phyloP scores from a whole-genome alignment of 176 grass and related monocot species.

The Elaeis guineensis region DNA sequence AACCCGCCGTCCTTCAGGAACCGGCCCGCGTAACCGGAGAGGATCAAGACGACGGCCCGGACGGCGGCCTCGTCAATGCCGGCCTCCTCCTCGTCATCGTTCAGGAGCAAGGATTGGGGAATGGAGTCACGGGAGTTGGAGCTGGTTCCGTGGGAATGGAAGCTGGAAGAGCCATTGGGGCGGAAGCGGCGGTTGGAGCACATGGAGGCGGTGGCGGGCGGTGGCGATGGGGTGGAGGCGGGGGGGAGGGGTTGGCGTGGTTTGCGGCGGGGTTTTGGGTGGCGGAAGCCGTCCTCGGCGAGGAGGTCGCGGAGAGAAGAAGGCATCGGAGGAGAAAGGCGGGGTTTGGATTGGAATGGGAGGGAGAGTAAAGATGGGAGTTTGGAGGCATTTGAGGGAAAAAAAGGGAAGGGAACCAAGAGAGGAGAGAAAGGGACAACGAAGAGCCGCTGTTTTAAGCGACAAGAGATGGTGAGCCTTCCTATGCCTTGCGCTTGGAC shows the following conservation, averaged over 20 bases:
- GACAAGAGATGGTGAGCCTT: too few relatives aligned
- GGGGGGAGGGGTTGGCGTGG: neutral
- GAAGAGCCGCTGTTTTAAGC: too few relatives aligned
- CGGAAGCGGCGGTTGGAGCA: slow-evolving; percentile 8
- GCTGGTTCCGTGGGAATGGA: slow-evolving; percentile 1
- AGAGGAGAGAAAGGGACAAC: too few relatives aligned
- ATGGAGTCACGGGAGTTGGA: neutral
- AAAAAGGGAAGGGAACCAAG: too few relatives aligned
- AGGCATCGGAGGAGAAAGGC: neutral
- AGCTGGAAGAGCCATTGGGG: slow-evolving; percentile 2
- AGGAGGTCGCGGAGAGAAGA: slow-evolving; percentile 75
- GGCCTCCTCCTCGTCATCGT: neutral
- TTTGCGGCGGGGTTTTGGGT: neutral
- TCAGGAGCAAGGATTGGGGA: neutral
- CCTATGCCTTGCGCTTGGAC: too few relatives aligned
- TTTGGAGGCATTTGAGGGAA: too few relatives aligned
- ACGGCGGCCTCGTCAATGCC: slow-evolving; percentile 8
- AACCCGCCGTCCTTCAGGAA: slow-evolving; percentile 61
- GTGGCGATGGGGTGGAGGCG: neutral
- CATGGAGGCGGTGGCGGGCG: neutral
- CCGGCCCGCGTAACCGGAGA: slow-evolving; percentile 63
- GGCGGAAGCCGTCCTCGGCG: slow-evolving; percentile 33
- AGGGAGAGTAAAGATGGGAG: too few relatives aligned
- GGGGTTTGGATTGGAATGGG: too few relatives aligned
- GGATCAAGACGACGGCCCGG: slow-evolving; percentile 51